These are phyloP conservation scores for Thymus quinquecostatus DNA, from an alignment of 257 asterid species.

Conservation along the genomic window DNA sequence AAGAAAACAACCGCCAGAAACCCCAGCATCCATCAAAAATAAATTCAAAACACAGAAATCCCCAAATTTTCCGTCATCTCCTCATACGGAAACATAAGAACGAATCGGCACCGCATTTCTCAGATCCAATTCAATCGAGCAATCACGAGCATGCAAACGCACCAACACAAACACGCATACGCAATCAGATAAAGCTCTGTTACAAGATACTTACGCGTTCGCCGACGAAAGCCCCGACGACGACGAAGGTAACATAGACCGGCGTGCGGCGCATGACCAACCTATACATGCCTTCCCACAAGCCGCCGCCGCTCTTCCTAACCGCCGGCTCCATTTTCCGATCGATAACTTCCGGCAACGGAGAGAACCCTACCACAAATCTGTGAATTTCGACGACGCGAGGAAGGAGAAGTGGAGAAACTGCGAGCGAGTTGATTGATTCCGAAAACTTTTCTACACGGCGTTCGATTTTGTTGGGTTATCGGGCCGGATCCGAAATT, in stretches of 20 bases:
- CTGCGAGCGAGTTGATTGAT: conserved; percentile 29
- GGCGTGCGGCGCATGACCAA: conserved; percentile 86
- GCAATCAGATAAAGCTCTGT: not conserved
- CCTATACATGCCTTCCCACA: conserved; percentile 75
- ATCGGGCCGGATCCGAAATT: conserved; percentile 14
- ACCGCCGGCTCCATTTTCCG: conserved; percentile 48
- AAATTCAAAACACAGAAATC: not conserved
- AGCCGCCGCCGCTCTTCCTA: conserved; percentile 59
- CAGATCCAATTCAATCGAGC: conserved; percentile 38
- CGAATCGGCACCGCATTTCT: conserved; percentile 4
- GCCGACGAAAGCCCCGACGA: conserved; percentile 82
- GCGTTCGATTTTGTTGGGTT: conserved; percentile 24
- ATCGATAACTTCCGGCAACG: conserved; percentile 22
- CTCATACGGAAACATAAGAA: not conserved
- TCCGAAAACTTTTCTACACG: conserved; percentile 14
- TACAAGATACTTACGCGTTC: conserved; percentile 63
- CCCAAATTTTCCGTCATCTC: not conserved
- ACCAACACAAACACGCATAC: not conserved
- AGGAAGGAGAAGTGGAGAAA: conserved; percentile 34
- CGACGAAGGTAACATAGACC: conserved; percentile 79
- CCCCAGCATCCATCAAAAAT: not conserved
- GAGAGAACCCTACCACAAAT: not conserved
- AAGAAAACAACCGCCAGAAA: not conserved
- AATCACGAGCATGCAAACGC: conserved; percentile 14
- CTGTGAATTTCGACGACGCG: conserved; percentile 18